These are phyloP conservation scores for Aspergillus alliaceus DNA, from an alignment of 2,329 filamentous ascomycete genomes.

Conservation along the genomic window DNA sequence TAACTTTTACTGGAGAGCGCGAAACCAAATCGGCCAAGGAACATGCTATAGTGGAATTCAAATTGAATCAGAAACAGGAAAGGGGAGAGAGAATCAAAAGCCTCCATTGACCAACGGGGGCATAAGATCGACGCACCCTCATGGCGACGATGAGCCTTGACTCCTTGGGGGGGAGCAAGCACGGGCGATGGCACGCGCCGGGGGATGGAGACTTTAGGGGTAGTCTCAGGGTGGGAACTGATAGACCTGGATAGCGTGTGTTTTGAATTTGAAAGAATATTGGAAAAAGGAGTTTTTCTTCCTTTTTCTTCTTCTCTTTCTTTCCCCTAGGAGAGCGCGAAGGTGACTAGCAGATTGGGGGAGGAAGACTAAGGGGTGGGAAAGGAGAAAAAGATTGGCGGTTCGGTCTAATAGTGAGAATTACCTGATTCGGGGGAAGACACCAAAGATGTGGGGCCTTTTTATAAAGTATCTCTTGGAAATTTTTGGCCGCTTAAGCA, in stretches of 20 bases:
- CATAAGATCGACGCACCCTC: constrained; percentile 20
- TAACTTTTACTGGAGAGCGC: constrained; percentile 10
- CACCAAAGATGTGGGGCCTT: neutral
- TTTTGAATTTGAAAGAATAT: neutral
- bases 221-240: neutral
- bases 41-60: constrained; percentile 7
- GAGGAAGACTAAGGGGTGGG: neutral
- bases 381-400: constrained; percentile 5
- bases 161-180: constrained; percentile 9
- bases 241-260: neutral
- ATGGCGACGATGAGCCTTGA: constrained; percentile 17
- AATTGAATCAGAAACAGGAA: constrained; percentile 13
- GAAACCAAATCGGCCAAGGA: neutral
- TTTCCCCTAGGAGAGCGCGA: neutral
- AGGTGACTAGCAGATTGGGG: neutral
- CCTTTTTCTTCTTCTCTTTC: neutral
- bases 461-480: neutral
- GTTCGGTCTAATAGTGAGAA: constrained; percentile 1
- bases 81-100: constrained; percentile 18
- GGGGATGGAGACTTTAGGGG: constrained; percentile 6
- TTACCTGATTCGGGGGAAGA: neutral
- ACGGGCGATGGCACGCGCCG: constrained; percentile 7
- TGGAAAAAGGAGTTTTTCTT: neutral
- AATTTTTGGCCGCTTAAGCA: neutral
- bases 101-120: constrained; percentile 17